Conservation (phyloP, 352 stramenopile genomes). For the Pythium pectinolyticum region DNA sequence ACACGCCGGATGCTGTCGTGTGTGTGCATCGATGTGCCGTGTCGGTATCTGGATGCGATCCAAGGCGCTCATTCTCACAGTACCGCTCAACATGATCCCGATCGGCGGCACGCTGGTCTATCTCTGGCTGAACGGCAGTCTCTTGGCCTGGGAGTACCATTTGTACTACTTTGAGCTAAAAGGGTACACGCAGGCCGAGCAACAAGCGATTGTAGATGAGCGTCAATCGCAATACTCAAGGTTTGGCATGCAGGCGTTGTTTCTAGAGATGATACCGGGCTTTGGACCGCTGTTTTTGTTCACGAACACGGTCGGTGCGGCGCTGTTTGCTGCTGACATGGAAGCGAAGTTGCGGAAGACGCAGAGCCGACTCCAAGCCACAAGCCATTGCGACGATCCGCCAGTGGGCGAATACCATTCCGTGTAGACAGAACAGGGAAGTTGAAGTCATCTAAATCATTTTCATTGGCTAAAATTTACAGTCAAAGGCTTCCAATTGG, state of each 20-base stretch:
- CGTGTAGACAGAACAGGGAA: too few relatives aligned
- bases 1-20: conserved; percentile 42
- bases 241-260: conserved; percentile 72
- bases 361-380: too few relatives aligned
- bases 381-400: too few relatives aligned
- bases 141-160: conserved; percentile 73
- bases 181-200: conserved; percentile 52
- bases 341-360: conserved; percentile 45
- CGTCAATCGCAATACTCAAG: conserved; percentile 57
- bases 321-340: conserved; percentile 64
- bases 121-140: conserved; percentile 66
- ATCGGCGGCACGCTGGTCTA: conserved; percentile 61
- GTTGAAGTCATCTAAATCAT: too few relatives aligned
- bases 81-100: conserved; percentile 71
- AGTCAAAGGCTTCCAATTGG: too few relatives aligned
- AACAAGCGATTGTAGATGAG: conserved; percentile 50
- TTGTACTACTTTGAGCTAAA: conserved; percentile 80
- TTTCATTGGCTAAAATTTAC: too few relatives aligned
- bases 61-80: conserved; percentile 50
- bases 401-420: too few relatives aligned
- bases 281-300: conserved; percentile 67
- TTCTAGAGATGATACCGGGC: conserved; percentile 73
- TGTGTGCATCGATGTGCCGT: conserved; percentile 53
- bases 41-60: conserved; percentile 53
- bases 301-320: conserved; percentile 69